Conservation (phyloP, 805 yeast species). For the Brettanomyces sp. region DNA sequence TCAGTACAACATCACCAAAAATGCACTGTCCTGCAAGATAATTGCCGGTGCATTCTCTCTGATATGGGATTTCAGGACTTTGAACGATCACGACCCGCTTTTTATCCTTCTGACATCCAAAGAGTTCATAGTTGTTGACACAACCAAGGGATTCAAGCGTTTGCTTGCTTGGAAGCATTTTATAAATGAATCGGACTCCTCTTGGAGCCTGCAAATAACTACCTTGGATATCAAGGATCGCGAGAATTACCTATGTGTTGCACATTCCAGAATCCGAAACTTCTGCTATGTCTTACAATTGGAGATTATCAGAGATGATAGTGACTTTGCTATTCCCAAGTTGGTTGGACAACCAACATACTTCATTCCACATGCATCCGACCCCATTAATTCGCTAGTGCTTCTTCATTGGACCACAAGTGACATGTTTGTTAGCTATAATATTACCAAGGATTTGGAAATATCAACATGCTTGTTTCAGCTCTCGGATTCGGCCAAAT, state of each 20-base stretch:
- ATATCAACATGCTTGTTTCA: conserved; percentile 7
- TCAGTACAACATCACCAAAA: conserved; percentile 21
- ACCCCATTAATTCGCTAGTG: conserved; percentile 10
- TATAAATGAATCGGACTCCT: conserved; percentile 44
- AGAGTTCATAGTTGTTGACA: conserved; percentile 48
- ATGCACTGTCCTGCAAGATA: conserved; percentile 27
- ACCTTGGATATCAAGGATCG: conserved; percentile 8
- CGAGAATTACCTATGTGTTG: conserved; percentile 14
- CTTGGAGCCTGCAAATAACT: conserved; percentile 29
- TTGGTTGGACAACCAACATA: conserved; percentile 17
- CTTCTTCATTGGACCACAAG: conserved; percentile 3
- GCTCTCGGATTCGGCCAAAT: not conserved
- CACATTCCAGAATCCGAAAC: conserved; percentile 21
- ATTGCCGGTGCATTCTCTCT: conserved; percentile 47
- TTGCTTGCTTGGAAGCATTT: conserved; percentile 68
- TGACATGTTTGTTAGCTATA: conserved; percentile 6
- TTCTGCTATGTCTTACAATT: conserved; percentile 24
- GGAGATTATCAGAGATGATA: conserved; percentile 10
- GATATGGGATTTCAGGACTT: conserved; percentile 33
- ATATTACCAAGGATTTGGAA: conserved; percentile 12
- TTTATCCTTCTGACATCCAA: conserved; percentile 55
- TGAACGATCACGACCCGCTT: conserved; percentile 19
- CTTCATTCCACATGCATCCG: conserved; percentile 13
- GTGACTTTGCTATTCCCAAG: conserved; percentile 8
- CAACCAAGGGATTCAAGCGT: conserved; percentile 29